A percentile compares a stretch with the other conserved stretches of the same genome.
Conservation (phyloP, 768 basidiomycete genomes). For the Melanogaster broomeanus region DNA sequence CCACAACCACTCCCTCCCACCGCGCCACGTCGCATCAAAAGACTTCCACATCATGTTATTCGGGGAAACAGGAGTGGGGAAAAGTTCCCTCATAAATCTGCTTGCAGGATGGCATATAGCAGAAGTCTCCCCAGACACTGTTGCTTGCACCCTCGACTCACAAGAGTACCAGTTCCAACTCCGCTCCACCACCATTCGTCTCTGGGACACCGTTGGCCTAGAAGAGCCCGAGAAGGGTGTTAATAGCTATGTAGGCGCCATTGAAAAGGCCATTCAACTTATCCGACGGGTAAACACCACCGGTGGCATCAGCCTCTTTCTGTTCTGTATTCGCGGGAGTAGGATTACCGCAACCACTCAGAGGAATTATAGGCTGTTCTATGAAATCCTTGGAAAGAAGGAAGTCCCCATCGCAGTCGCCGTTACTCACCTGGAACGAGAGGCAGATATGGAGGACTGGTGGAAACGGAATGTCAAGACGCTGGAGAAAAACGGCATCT, state of each 20-base stretch:
- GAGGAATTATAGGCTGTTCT: conserved; percentile 34
- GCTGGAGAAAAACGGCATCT: conserved; percentile 6
- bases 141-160: conserved; percentile 29
- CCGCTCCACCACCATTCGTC: neutral
- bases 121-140: conserved; percentile 3
- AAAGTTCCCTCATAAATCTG: conserved; percentile 11
- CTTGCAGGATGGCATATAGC: conserved; percentile 4
- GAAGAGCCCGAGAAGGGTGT: conserved; percentile 7
- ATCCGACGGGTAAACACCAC: conserved; percentile 18
- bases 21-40: neutral
- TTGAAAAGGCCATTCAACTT: conserved; percentile 21
- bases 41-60: conserved; percentile 32
- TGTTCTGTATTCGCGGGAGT: conserved; percentile 35
- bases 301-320: conserved; percentile 36
- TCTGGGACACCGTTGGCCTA: conserved; percentile 26
- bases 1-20: neutral
- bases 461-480: conserved; percentile 13
- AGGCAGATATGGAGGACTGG: conserved; percentile 21
- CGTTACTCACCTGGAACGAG: conserved; percentile 34
- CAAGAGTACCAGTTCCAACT: conserved; percentile 15
- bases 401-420: conserved; percentile 34
- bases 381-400: conserved; percentile 12
- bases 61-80: conserved; percentile 32
- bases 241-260: conserved; percentile 4
- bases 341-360: conserved; percentile 27